Evolutionary conservation across 805 yeast species (phyloP).

Genomic region (Wickerhamomyces sydowiorum): DNA sequence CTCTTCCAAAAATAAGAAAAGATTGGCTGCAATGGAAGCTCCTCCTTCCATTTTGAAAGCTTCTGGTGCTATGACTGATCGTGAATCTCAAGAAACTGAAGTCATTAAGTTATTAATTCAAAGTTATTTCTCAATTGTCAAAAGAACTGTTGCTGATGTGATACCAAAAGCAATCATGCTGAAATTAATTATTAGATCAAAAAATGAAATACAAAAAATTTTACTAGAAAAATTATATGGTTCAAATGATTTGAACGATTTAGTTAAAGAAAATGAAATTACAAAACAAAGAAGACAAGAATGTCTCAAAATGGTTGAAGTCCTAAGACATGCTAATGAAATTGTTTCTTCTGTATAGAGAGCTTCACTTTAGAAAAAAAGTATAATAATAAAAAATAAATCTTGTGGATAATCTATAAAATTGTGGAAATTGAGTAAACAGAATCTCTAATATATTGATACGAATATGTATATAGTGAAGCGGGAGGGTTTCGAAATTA

Average conservation of each 20-base stretch:
- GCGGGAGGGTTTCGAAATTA: too few species aligned
- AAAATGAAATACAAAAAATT: constrained; percentile 85
- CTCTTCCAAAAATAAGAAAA: constrained; percentile 86
- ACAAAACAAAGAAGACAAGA: constrained; percentile 94
- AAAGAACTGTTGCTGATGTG: constrained; percentile 87
- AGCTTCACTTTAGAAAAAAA: background rate
- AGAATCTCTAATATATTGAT: too few species aligned
- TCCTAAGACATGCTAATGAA: constrained; percentile 81
- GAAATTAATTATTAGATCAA: constrained; percentile 78
- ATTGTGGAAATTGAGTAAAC: background rate
- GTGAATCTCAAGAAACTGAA: constrained; percentile 95
- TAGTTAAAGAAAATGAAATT: constrained; percentile 86
- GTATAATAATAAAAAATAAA: too few species aligned
- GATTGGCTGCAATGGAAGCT: constrained; percentile 92
- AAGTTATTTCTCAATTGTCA: constrained; percentile 88
- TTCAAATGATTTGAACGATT: constrained; percentile 61
- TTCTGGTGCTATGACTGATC: constrained; percentile 83
- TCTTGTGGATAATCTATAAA: background rate
- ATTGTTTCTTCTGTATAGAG: constrained; percentile 51
- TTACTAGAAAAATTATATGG: constrained; percentile 82
- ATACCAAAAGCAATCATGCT: constrained; percentile 95
- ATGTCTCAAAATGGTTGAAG: constrained; percentile 92
- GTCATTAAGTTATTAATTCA: constrained; percentile 88
- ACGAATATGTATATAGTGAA: too few species aligned
- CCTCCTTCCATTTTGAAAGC: constrained; percentile 96